These are phyloP conservation scores for Stenogyne calaminthoides DNA, from an alignment of 305 asterid species.

Conservation along the genomic window DNA sequence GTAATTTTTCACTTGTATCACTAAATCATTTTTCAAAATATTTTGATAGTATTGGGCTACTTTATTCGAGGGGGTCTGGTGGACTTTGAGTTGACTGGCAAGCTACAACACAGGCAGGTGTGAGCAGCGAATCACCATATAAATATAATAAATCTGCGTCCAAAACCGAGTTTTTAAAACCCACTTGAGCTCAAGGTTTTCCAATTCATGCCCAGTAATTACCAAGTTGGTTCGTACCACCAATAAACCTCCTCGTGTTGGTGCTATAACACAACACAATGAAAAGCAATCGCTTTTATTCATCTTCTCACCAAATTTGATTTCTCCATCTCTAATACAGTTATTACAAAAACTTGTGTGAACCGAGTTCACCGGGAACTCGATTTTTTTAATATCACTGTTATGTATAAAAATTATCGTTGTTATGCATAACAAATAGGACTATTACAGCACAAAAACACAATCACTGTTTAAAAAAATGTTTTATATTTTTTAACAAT, in stretches of 20 bases:
- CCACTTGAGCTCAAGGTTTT: conserved; percentile 25
- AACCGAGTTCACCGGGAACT: too few relatives aligned
- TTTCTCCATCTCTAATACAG: not conserved
- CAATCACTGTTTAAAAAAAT: too few relatives aligned
- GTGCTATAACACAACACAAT: not conserved
- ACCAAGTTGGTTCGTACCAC: not conserved
- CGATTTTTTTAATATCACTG: too few relatives aligned
- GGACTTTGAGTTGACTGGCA: not conserved
- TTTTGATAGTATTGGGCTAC: not conserved
- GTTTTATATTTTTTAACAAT: too few relatives aligned
- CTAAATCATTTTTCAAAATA: not conserved
- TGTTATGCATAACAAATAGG: too few relatives aligned
- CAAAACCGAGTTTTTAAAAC: not conserved
- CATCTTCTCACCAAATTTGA: not conserved
- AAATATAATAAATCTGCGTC: not conserved
- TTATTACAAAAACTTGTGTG: too few relatives aligned
- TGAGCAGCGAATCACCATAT: conserved; percentile 1
- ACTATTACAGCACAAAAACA: too few relatives aligned
- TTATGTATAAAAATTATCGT: too few relatives aligned
- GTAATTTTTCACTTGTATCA: too few relatives aligned
- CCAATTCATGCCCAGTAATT: not conserved
- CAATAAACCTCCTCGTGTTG: not conserved
- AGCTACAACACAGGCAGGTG: not conserved
- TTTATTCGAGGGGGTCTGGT: not conserved
- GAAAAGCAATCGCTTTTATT: not conserved